phyloP scores from a whole-genome alignment of 306 rosid genomes.

The Fragaria ananassa region DNA sequence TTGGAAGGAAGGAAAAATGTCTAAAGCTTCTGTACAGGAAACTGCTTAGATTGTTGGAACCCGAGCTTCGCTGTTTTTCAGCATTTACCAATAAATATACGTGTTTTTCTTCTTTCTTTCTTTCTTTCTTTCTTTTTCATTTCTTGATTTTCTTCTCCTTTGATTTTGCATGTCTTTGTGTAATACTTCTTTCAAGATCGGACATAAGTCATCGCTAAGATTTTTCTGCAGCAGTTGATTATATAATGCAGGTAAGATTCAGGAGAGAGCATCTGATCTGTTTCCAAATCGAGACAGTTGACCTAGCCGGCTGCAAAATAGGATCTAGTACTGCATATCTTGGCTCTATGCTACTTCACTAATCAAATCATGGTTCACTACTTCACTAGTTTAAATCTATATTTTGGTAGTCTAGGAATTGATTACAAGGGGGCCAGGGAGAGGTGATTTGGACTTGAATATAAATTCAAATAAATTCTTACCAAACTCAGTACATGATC shows the following conservation, averaged over 20 bases:
- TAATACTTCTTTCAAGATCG: neutral
- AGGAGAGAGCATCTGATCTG: neutral
- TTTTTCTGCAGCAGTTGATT: neutral
- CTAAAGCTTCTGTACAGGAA: conserved; percentile 55
- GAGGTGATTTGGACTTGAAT: too few relatives aligned
- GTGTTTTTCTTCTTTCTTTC: conserved; percentile 20
- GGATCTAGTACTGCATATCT: neutral
- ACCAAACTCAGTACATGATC: too few relatives aligned
- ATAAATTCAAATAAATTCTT: too few relatives aligned
- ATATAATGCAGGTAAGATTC: neutral
- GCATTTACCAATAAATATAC: conserved; percentile 50
- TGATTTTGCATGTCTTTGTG: neutral
- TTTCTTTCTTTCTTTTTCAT: neutral
- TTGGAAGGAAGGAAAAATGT: conserved; percentile 36
- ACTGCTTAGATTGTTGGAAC: conserved; percentile 59
- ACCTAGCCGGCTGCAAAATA: neutral
- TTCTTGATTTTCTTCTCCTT: neutral
- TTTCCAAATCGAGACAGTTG: neutral
- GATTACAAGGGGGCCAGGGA: too few relatives aligned
- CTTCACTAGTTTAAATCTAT: neutral
- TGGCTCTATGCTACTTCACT: neutral
- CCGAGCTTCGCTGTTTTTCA: conserved; percentile 38
- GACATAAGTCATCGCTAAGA: neutral
- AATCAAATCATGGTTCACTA: neutral
- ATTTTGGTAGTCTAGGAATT: neutral